Percentiles rank a stretch among this genome's conserved stretches.
phyloP scores from a whole-genome alignment of 2,329 filamentous ascomycete genomes.

The Colletotrichum brevisporum region DNA sequence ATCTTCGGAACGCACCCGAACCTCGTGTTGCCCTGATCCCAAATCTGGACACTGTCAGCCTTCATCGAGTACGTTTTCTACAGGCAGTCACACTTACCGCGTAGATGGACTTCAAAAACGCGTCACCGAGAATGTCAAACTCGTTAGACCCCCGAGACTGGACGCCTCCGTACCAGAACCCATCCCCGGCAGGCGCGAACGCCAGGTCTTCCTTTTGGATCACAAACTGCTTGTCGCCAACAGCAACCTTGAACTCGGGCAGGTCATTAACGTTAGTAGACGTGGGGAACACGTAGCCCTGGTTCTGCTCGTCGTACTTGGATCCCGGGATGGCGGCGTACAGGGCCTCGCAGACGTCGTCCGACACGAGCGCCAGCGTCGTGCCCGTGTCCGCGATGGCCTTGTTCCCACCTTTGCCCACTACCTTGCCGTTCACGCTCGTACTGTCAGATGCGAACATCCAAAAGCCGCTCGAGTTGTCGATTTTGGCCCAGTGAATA shows the following conservation, averaged over 20 bases:
- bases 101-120: constrained; percentile 37
- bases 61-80: not conserved
- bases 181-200: constrained; percentile 29
- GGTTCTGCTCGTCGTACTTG: constrained; percentile 42
- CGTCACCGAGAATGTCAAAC: constrained; percentile 36
- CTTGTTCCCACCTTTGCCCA: constrained; percentile 58
- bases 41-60: constrained; percentile 27
- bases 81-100: constrained; percentile 17
- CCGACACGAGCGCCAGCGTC: constrained; percentile 68
- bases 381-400: constrained; percentile 73
- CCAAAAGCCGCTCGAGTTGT: constrained; percentile 78
- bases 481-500: constrained; percentile 73
- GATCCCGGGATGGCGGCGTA: constrained; percentile 45
- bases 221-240: constrained; percentile 65
- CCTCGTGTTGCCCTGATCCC: constrained; percentile 36
- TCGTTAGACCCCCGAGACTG: constrained; percentile 35
- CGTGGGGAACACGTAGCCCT: constrained; percentile 59
- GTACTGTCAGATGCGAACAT: constrained; percentile 72
- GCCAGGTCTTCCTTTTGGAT: constrained; percentile 36
- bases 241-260: constrained; percentile 66
- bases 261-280: constrained; percentile 47
- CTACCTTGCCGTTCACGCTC: constrained; percentile 61
- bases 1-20: constrained; percentile 37
- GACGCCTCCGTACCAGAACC: constrained; percentile 36
- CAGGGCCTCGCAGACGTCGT: constrained; percentile 43